Percentiles rank a stretch among this genome's conserved stretches.
These are phyloP conservation scores for Gnaphalium uliginosum DNA, from an alignment of 129 eudicot genomes.

Conservation along the genomic window DNA sequence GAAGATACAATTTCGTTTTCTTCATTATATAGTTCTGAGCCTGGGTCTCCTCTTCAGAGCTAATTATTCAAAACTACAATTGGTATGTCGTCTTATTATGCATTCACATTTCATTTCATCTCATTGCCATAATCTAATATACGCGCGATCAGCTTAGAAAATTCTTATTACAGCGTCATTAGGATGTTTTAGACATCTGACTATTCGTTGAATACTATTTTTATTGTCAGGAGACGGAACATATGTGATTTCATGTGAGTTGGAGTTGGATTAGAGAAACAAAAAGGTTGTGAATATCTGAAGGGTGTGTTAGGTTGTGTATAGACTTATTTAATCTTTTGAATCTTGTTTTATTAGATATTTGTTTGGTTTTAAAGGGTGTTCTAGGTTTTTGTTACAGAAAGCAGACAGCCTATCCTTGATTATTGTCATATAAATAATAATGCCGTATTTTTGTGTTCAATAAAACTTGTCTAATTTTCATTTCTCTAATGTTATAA, in stretches of 20 bases:
- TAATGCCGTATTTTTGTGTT: not conserved
- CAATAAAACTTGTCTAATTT: not conserved
- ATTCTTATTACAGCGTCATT: not conserved
- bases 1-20: slow-evolving; percentile 81
- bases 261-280: slow-evolving; percentile 16
- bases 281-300: slow-evolving; percentile 23
- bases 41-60: slow-evolving; percentile 63
- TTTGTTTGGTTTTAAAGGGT: not conserved
- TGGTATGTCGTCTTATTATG: slow-evolving; percentile 26
- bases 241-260: slow-evolving; percentile 13
- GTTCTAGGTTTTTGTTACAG: not conserved
- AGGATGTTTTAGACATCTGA: not conserved
- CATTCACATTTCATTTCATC: not conserved
- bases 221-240: not conserved
- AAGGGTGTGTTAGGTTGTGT: slow-evolving; percentile 25
- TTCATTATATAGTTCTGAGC: slow-evolving; percentile 70
- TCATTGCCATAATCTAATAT: not conserved
- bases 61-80: slow-evolving; percentile 30
- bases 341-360: not conserved
- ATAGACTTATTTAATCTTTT: slow-evolving; percentile 2
- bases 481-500: not conserved
- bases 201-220: not conserved
- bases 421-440: not conserved
- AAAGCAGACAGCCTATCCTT: not conserved
- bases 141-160: no score